Base-by-base conservation (phyloP, 2,329 filamentous ascomycete species). In the Penicillium vulpinum region DNA sequence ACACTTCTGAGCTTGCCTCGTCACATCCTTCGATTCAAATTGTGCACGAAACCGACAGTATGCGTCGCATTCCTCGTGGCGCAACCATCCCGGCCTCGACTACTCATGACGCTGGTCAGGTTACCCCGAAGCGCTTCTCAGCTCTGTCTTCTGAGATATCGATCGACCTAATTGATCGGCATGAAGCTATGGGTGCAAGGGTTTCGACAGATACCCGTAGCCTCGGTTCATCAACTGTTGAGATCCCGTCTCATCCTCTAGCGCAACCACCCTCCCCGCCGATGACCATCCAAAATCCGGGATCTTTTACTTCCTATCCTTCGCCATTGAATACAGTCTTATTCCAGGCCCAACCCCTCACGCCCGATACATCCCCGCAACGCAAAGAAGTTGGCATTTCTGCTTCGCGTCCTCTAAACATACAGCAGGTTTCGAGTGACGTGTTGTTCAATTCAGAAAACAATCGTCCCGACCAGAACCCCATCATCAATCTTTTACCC, bases 91-190 rank as follows among this genome's bases (percentile, higher is more conserved):
- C 79, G 29, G 67, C 68, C 13, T 41, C 60, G 29, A 56, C 58
- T 45, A 51, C 62, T 57, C 47, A 59, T 11, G 57, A 67, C 38
- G 57, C 73, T 59, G 62, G 71, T 64, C 57, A 58, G 31, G 76
- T 82, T 54, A 81, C 84, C 39, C 61, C 63, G 6, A 80, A 82
- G 53, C 80, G 80, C 45, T 68, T 84, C 31, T 85, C 83, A 54
- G 83, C 85, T 48, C 63, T 80, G 35, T 81, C 76, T 11, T 80
- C 78, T 16, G 76, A 81, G 46, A 70, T 82, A 24, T 83, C 81
- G 4, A 75, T 83, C 21, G 81, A 83, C 44, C 73, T 80, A 31
- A 78, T 80, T 52, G 77, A 81, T 44, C 58, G 66, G 24, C 65
- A 67, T 21, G 75, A 78, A 51, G 70, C 65, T 31, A 49, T 61